Evolutionary conservation across 1,139 yeast species (phyloP).

Genomic region (Pneumocystis sp.): DNA sequence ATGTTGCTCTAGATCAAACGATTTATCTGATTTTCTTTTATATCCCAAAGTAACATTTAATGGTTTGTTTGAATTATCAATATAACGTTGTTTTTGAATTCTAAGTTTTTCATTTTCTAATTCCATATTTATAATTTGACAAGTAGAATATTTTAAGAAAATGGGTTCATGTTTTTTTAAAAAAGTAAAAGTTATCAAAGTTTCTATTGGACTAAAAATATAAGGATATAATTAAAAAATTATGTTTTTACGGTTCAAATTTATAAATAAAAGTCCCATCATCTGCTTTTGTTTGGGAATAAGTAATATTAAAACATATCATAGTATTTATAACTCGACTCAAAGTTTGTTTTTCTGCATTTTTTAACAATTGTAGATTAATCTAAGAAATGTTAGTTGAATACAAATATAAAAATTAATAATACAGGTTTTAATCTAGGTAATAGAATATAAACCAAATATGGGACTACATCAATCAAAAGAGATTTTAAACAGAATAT

Average conservation of each 20-base stretch:
- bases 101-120: slow-evolving; percentile 4
- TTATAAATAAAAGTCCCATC: slow-evolving; percentile 21
- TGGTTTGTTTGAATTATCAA: slow-evolving; percentile 9
- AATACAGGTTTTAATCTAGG: slow-evolving; percentile 18
- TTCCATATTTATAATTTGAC: slow-evolving; percentile 20
- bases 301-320: slow-evolving; percentile 18
- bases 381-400: slow-evolving; percentile 4
- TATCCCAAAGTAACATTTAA: neutral
- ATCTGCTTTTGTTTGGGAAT: slow-evolving; percentile 21
- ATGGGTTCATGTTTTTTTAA: slow-evolving; percentile 8
- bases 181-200: neutral
- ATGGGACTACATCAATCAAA: slow-evolving; percentile 23
- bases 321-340: slow-evolving; percentile 19
- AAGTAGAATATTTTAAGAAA: slow-evolving; percentile 16
- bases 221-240: neutral
- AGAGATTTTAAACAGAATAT: slow-evolving; percentile 15
- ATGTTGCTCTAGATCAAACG: slow-evolving; percentile 1
- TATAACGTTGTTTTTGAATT: slow-evolving; percentile 1
- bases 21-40: slow-evolving; percentile 3
- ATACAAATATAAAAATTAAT: neutral
- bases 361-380: slow-evolving; percentile 15
- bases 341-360: slow-evolving; percentile 13
- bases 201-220: slow-evolving; percentile 1
- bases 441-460: slow-evolving; percentile 19
- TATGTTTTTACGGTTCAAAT: slow-evolving; percentile 20